Conservation (phyloP, 1,139 yeast species). For the Magnusiomyces tetraspermus region DNA sequence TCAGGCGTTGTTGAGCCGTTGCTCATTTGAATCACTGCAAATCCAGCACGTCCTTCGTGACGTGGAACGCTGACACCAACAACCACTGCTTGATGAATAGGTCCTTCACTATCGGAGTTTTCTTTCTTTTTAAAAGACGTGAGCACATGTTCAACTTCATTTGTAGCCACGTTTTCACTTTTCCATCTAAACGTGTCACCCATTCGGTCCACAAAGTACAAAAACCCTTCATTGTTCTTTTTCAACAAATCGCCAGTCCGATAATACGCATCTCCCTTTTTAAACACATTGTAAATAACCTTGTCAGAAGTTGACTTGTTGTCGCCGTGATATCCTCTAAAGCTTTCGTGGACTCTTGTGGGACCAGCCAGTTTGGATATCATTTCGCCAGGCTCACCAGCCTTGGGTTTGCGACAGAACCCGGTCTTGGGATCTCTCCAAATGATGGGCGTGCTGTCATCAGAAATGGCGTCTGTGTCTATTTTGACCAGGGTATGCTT, state of each 20-base stretch:
- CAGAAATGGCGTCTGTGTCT: conserved; percentile 42
- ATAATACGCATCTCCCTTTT: conserved; percentile 85
- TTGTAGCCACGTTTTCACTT: conserved; percentile 89
- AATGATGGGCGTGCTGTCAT: conserved; percentile 55
- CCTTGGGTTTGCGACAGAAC: conserved; percentile 41
- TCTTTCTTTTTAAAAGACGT: conserved; percentile 26
- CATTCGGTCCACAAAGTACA: conserved; percentile 82
- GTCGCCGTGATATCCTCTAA: conserved; percentile 86
- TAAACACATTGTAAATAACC: conserved; percentile 61
- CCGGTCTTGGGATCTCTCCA: conserved; percentile 67
- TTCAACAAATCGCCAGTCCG: conserved; percentile 79
- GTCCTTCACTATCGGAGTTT: conserved; percentile 16
- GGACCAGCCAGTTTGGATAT: conserved; percentile 66
- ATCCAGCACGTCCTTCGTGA: conserved; percentile 95
- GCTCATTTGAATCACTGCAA: conserved; percentile 58
- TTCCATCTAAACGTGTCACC: conserved; percentile 98
- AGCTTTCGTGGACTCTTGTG: conserved; percentile 39
- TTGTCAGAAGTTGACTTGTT: conserved; percentile 70
- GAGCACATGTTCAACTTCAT: conserved; percentile 82
- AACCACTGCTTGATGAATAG: conserved; percentile 61
- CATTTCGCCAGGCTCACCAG: conserved; percentile 78
- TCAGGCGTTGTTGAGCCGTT: conserved; percentile 28
- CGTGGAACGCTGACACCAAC: conserved; percentile 83
- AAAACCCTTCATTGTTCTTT: conserved; percentile 57
- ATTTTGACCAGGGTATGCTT: conserved; percentile 46